These are phyloP conservation scores for Zoysia matrella DNA, from an alignment of 202 grass and related monocot genomes.

Conservation along the genomic window DNA sequence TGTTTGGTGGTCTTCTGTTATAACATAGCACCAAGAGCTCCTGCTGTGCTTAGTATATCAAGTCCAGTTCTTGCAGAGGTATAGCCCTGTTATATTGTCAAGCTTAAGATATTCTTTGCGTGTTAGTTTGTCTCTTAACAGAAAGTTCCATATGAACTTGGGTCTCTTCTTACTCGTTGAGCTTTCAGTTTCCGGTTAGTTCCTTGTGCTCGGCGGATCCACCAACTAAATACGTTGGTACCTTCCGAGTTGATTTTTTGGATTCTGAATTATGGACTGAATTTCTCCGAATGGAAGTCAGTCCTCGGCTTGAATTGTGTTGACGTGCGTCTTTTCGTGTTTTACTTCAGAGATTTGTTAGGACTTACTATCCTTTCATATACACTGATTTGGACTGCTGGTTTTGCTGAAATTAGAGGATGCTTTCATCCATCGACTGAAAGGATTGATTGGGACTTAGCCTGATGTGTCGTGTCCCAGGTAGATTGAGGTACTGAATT, in stretches of 20 bases:
- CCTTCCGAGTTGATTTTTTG: neutral
- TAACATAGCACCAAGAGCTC: conserved; percentile 38
- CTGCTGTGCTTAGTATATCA: conserved; percentile 34
- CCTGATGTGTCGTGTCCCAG: conserved; percentile 43
- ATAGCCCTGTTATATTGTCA: conserved; percentile 35
- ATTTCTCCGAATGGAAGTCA: conserved; percentile 14
- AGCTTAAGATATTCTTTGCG: conserved; percentile 14
- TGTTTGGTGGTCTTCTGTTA: conserved; percentile 61
- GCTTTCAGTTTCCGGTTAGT: conserved; percentile 41
- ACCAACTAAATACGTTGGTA: conserved; percentile 38
- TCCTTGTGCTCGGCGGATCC: conserved; percentile 46
- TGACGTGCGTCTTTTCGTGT: neutral
- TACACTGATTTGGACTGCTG: conserved; percentile 40
- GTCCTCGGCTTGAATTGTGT: conserved; percentile 26
- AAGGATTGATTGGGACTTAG: conserved; percentile 9
- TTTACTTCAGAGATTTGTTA: conserved; percentile 1
- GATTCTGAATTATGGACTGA: conserved; percentile 20
- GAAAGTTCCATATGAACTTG: neutral
- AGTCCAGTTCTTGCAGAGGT: conserved; percentile 50
- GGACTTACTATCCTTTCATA: conserved; percentile 4
- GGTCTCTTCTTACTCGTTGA: conserved; percentile 37
- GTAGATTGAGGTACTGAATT: conserved; percentile 43
- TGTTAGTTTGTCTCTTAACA: conserved; percentile 19
- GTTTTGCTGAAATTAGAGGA: conserved; percentile 40
- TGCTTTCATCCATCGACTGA: conserved; percentile 34